phyloP scores from a whole-genome alignment of 2,329 filamentous ascomycete species.

The Botryotinia narcissicola region DNA sequence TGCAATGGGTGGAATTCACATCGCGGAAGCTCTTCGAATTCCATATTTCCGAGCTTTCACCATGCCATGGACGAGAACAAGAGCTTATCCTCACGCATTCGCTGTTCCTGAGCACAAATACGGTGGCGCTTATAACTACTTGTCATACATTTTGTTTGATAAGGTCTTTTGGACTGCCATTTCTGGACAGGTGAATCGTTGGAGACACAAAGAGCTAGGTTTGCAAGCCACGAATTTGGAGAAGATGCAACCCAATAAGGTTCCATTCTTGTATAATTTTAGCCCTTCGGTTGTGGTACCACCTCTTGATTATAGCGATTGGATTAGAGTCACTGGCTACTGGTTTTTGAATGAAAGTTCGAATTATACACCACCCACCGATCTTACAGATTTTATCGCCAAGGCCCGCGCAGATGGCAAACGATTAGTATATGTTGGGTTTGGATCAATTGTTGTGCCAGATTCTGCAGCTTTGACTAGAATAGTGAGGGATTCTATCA shows the following conservation, averaged over 20 bases:
- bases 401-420: constrained; percentile 77
- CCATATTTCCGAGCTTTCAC: constrained; percentile 97
- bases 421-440: constrained; percentile 95
- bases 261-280: constrained; percentile 98
- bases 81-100: constrained; percentile 95
- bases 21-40: constrained; percentile 87
- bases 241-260: constrained; percentile 93
- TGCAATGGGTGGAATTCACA: constrained; percentile 96
- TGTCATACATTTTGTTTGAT: constrained; percentile 95
- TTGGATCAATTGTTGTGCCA: constrained; percentile 91
- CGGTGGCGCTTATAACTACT: constrained; percentile 92
- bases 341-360: constrained; percentile 87
- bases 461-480: constrained; percentile 85
- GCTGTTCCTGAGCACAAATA: constrained; percentile 89
- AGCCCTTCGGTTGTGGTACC: constrained; percentile 91
- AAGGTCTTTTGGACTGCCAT: constrained; percentile 96
- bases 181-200: constrained; percentile 85
- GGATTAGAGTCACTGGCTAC: constrained; percentile 96
- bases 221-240: constrained; percentile 79
- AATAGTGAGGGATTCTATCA: constrained; percentile 88
- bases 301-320: constrained; percentile 92
- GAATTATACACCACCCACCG: constrained; percentile 69
- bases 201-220: constrained; percentile 78
- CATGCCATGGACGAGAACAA: constrained; percentile 97
- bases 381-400: constrained; percentile 78